phyloP scores from a whole-genome alignment of 1,139 yeast genomes.

The Wickerhamomyces sp. region DNA sequence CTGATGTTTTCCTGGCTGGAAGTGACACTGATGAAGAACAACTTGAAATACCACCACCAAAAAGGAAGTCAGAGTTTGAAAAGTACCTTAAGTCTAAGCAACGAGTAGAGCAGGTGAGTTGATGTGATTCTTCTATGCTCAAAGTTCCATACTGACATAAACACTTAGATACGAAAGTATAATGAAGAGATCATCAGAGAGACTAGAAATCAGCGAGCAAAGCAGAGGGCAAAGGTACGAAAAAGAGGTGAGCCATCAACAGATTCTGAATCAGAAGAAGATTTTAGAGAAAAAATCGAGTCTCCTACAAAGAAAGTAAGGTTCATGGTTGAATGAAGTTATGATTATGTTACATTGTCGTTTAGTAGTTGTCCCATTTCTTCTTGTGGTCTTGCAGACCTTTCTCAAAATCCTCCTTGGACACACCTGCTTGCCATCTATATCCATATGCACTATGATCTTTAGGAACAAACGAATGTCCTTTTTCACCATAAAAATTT shows the following conservation, averaged over 20 bases:
- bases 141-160: not conserved
- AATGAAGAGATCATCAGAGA: constrained; percentile 9
- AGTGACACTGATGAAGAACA: not conserved
- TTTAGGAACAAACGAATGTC: constrained; percentile 27
- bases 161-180: constrained; percentile 5
- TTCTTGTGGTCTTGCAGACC: not conserved
- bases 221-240: constrained; percentile 8
- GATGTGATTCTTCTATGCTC: not conserved
- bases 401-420: constrained; percentile 33
- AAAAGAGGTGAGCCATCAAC: constrained; percentile 1
- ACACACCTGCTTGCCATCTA: constrained; percentile 34
- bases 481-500: constrained; percentile 8
- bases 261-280: not conserved
- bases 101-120: constrained; percentile 14
- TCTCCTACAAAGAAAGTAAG: constrained; percentile 10
- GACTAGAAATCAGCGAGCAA: constrained; percentile 7
- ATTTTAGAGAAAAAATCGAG: not conserved
- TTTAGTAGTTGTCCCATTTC: not conserved
- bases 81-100: constrained; percentile 2
- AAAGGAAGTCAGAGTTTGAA: constrained; percentile 12
- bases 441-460: constrained; percentile 34
- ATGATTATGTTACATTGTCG: not conserved
- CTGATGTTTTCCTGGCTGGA: too few relatives aligned
- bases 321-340: not conserved
- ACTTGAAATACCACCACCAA: constrained; percentile 13